These are phyloP conservation scores for Solanum chmielewskii DNA, from an alignment of 257 asterid genomes.

Conservation along the genomic window DNA sequence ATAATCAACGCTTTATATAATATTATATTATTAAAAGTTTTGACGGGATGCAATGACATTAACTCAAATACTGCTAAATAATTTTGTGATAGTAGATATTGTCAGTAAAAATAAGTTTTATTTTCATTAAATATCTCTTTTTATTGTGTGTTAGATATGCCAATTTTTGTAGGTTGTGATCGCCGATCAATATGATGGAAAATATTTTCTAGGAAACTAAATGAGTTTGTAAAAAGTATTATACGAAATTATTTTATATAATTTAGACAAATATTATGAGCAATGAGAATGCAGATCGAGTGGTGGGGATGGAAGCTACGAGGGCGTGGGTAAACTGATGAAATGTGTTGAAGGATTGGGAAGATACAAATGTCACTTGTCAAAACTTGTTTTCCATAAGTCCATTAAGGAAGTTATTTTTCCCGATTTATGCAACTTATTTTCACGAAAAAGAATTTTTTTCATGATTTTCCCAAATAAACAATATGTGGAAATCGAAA, in stretches of 20 bases:
- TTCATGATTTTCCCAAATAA: neutral
- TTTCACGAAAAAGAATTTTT: neutral
- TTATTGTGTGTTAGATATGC: neutral
- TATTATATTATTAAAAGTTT: too few relatives aligned
- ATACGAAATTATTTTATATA: too few relatives aligned
- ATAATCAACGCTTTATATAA: too few relatives aligned
- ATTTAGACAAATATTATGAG: neutral
- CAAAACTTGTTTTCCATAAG: too few relatives aligned
- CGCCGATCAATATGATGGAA: too few relatives aligned
- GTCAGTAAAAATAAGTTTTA: too few relatives aligned
- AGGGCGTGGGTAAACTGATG: neutral
- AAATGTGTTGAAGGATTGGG: neutral
- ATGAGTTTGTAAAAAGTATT: neutral
- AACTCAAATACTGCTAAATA: too few relatives aligned
- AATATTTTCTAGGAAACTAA: too few relatives aligned
- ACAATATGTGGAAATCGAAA: too few relatives aligned
- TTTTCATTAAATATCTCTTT: neutral
- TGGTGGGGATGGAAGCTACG: neutral
- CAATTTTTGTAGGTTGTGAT: neutral
- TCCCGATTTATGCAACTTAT: too few relatives aligned
- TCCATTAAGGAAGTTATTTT: neutral
- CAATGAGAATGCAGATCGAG: neutral
- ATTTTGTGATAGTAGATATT: too few relatives aligned
- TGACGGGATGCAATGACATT: too few relatives aligned
- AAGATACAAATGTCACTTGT: neutral